phyloP scores from a whole-genome alignment of 805 yeast species.

The Yamadazyma sp. region DNA sequence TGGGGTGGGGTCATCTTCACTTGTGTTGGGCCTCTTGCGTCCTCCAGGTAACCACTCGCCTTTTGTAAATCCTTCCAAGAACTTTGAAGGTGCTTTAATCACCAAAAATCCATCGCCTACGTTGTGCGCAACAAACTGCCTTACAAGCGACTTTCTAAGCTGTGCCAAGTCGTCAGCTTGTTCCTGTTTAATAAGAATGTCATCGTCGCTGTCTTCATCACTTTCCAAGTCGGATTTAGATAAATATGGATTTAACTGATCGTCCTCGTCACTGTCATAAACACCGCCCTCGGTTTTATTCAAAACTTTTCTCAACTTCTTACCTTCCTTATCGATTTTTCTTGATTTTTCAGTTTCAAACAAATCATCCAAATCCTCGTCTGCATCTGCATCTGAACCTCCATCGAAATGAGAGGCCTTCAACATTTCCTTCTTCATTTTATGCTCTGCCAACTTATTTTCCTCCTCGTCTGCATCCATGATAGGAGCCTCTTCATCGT shows the following conservation, averaged over 20 bases:
- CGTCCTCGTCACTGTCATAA: conserved; percentile 78
- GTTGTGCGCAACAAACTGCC: conserved; percentile 25
- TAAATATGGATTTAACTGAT: conserved; percentile 72
- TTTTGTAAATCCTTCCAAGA: conserved; percentile 64
- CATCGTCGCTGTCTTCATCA: conserved; percentile 56
- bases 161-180: conserved; percentile 21
- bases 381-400: conserved; percentile 43
- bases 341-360: conserved; percentile 60
- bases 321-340: conserved; percentile 88
- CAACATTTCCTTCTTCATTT: conserved; percentile 81
- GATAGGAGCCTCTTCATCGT: conserved; percentile 98
- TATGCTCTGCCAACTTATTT: conserved; percentile 81
- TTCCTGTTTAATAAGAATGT: conserved; percentile 33
- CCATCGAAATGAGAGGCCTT: conserved; percentile 76
- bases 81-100: conserved; percentile 60
- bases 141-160: conserved; percentile 9
- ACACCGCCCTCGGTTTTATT: conserved; percentile 85
- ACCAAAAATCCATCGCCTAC: conserved; percentile 48
- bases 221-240: conserved; percentile 56
- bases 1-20: conserved; percentile 24
- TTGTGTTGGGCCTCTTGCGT: conserved; percentile 30
- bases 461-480: conserved; percentile 96
- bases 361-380: conserved; percentile 66
- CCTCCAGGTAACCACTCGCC: conserved; percentile 84
- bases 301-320: conserved; percentile 77